Conservation (phyloP, 2,329 filamentous ascomycete species). For the Fusarium chlamydosporum region DNA sequence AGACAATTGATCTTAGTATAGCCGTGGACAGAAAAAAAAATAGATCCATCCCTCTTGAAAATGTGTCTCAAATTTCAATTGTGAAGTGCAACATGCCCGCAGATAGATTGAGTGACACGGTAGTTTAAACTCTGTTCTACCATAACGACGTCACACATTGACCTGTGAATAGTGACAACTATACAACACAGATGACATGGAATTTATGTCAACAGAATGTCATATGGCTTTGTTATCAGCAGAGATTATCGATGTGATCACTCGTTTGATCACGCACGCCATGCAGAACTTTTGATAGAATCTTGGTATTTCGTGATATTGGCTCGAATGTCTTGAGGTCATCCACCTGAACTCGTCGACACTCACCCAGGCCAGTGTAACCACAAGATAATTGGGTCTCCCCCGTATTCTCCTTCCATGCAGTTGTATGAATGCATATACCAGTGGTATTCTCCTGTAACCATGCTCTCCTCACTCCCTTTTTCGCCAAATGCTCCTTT, state of each 20-base stretch:
- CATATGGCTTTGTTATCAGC: neutral
- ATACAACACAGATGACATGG: neutral
- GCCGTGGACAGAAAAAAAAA: slow-evolving; percentile 46
- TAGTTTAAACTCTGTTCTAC: neutral
- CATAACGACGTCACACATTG: neutral
- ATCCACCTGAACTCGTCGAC: slow-evolving; percentile 1
- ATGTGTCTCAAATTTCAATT: neutral
- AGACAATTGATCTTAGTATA: slow-evolving; percentile 47
- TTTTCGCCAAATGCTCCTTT: slow-evolving; percentile 37
- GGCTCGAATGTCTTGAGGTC: slow-evolving; percentile 6
- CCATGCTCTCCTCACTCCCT: slow-evolving; percentile 7
- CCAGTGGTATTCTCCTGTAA: slow-evolving; percentile 24
- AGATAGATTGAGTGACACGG: neutral
- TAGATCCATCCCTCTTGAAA: slow-evolving; percentile 48
- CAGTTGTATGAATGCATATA: slow-evolving; percentile 19
- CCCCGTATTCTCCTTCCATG: slow-evolving; percentile 7
- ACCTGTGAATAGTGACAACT: neutral
- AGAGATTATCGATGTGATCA: no score
- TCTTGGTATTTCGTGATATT: slow-evolving; percentile 17
- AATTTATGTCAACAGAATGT: neutral
- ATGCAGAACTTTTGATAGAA: neutral
- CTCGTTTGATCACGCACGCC: neutral
- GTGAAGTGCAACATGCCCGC: neutral
- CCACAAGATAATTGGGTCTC: neutral
- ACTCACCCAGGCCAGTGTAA: slow-evolving; percentile 4